These are phyloP conservation scores for Talaromyces wortmannii DNA, from an alignment of 495 filamentous ascomycete genomes.

Conservation along the genomic window DNA sequence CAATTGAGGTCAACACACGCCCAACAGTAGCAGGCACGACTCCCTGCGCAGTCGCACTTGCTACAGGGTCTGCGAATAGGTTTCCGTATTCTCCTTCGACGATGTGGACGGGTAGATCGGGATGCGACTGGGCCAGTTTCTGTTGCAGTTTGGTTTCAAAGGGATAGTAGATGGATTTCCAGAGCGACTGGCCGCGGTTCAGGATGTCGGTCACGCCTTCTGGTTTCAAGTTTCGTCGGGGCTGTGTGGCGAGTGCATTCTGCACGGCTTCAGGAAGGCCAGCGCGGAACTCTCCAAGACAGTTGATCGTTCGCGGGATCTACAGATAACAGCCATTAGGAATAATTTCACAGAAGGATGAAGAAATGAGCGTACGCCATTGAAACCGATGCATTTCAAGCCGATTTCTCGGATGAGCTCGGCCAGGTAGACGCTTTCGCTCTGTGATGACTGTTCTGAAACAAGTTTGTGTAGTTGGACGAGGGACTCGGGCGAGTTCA, in stretches of 20 bases:
- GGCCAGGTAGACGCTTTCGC: slow-evolving; percentile 46
- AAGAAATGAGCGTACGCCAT: slow-evolving; percentile 36
- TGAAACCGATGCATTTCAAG: slow-evolving; percentile 78
- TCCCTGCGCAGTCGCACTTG: slow-evolving; percentile 9
- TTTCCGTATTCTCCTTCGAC: slow-evolving; percentile 63
- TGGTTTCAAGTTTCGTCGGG: slow-evolving; percentile 38
- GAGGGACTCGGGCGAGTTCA: slow-evolving; percentile 66
- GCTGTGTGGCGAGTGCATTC: slow-evolving; percentile 32
- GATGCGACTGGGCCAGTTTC: slow-evolving; percentile 62
- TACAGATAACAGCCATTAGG: not conserved
- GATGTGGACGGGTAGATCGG: slow-evolving; percentile 73
- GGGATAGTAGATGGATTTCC: slow-evolving; percentile 67
- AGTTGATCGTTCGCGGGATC: slow-evolving; percentile 76
- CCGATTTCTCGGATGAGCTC: slow-evolving; percentile 75
- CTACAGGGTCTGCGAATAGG: slow-evolving; percentile 55
- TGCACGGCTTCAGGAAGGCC: slow-evolving; percentile 43
- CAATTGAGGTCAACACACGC: slow-evolving; percentile 56
- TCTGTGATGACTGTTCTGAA: slow-evolving; percentile 22
- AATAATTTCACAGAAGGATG: not conserved
- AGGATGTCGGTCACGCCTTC: slow-evolving; percentile 45
- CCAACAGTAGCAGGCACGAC: slow-evolving; percentile 40
- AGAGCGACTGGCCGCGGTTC: slow-evolving; percentile 52
- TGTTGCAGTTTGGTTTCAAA: slow-evolving; percentile 60
- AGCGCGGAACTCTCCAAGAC: slow-evolving; percentile 57
- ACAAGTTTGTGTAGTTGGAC: slow-evolving; percentile 46